A percentile compares a stretch with the other conserved stretches of the same genome.
These are phyloP conservation scores for Coemansia sp. DNA, from an alignment of 192 early-diverging fungal genomes.

Conservation along the genomic window DNA sequence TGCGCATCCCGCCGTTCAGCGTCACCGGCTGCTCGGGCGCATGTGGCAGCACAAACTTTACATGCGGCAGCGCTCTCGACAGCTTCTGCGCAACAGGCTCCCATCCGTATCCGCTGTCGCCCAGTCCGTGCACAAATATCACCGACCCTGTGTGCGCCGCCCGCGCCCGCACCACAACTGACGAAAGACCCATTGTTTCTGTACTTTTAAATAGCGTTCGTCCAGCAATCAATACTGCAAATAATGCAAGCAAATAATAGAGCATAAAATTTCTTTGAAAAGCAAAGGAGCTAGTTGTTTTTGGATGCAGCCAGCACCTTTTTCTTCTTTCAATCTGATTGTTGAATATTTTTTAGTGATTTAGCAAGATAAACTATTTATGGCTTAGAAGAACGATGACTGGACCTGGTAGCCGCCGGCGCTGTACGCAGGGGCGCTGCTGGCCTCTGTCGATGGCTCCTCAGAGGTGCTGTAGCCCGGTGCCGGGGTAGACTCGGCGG, in stretches of 20 bases:
- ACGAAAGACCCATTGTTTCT: slow-evolving; percentile 30
- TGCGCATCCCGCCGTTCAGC: slow-evolving; percentile 76
- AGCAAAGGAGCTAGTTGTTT: no score
- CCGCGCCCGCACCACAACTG: slow-evolving; percentile 51
- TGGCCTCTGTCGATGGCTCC: slow-evolving; percentile 18
- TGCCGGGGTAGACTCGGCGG: slow-evolving; percentile 3
- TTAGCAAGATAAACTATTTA: not conserved
- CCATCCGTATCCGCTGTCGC: slow-evolving; percentile 68
- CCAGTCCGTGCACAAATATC: slow-evolving; percentile 79
- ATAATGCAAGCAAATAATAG: not conserved
- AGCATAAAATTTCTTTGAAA: not conserved
- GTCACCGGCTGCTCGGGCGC: slow-evolving; percentile 70
- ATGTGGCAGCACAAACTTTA: slow-evolving; percentile 90
- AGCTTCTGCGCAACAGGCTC: slow-evolving; percentile 33
- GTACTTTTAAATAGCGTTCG: not conserved
- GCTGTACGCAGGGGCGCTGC: slow-evolving; percentile 8
- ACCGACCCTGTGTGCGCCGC: slow-evolving; percentile 74
- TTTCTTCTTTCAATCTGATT: not conserved
- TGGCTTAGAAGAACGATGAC: slow-evolving; percentile 32
- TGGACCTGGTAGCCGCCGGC: slow-evolving; percentile 25
- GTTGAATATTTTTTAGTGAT: not conserved
- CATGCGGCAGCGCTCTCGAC: slow-evolving; percentile 62
- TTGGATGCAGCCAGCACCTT: no score
- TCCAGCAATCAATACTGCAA: not conserved
- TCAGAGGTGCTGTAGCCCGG: slow-evolving; percentile 15